Evolutionary conservation across 2,329 filamentous ascomycete species (phyloP).

Genomic region (Clarireedia monteithiana): DNA sequence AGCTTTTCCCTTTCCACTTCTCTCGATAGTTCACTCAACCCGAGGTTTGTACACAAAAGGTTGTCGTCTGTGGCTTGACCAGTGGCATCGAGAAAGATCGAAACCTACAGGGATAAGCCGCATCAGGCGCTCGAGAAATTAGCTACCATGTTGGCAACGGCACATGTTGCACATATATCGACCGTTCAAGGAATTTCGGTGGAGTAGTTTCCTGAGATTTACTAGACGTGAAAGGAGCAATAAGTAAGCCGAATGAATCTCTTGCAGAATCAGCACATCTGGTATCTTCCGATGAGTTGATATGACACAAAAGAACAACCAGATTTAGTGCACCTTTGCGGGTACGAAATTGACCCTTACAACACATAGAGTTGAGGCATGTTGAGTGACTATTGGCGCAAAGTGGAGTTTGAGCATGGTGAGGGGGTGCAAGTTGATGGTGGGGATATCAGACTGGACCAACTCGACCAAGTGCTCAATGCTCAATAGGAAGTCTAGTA

Average conservation of each 20-base stretch:
- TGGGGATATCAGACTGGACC: not conserved
- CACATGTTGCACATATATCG: not conserved
- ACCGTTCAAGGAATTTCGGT: not conserved
- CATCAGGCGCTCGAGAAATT: not conserved
- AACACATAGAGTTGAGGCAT: not conserved
- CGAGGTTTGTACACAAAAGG: not conserved
- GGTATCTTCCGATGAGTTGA: not conserved
- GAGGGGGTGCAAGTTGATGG: not conserved
- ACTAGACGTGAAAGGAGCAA: not conserved
- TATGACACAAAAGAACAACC: not conserved
- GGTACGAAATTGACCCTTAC: not conserved
- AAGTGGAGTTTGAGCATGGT: not conserved
- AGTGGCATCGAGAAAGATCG: not conserved
- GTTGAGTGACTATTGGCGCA: not conserved
- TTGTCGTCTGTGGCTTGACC: not conserved
- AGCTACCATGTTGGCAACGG: not conserved
- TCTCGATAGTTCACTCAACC: not conserved
- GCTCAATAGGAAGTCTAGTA: not conserved
- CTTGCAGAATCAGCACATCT: not conserved
- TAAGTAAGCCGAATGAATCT: not conserved
- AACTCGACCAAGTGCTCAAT: not conserved
- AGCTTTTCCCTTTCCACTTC: not conserved
- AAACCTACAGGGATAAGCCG: not conserved
- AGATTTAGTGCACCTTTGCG: too few relatives aligned
- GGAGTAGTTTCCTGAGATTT: not conserved